Base-by-base conservation (phyloP, 2,329 filamentous ascomycete species). In the Colletotrichum spaethianum region DNA sequence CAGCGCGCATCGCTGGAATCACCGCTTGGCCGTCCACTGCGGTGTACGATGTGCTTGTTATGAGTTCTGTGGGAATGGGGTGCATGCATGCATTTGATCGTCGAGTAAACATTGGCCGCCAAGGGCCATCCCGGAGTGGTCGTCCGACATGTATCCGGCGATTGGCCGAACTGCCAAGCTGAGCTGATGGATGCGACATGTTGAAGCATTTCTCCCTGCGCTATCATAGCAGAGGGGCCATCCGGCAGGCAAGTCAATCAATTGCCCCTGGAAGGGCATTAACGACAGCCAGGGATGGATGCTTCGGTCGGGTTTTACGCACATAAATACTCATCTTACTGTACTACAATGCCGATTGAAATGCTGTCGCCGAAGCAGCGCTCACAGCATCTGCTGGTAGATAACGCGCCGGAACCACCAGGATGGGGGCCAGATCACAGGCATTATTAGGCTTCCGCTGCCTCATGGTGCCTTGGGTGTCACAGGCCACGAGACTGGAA, bases 151-250 rank as follows among this genome's bases (percentile, higher is more conserved):
- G 46, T 50, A 33, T 44, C 46, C 57, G 23, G 52, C 50, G 4
- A 68, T 61, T 71, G 68, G 68, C 56, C 46, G 20, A 56, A 55
- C 28, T 46, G 40, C n/a, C 28, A 11, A 33, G n/a, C 31, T 28
- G 6, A 38, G 28, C 8, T 6, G 31, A 38, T 26, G 40, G 31
- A 42, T 33, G 48, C 61, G 8, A 31, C 46, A 23, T 48, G 23
- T 44, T 71, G 36, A 50, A 16, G 38, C 53, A 33, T 18, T 57
- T 8, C 36, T 55, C 44, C 26, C 31, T n/a, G 18, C 28, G 23
- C 28, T 46, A 31, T 23, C 14, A 38, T 26, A 23, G 36, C 48
- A 23, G 48, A 28, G 48, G 6, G 26, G 50, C 14, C 9, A 12
- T 12, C 28, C 28, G 50, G 50, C 28, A 31, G 46, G 46, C 46